These are phyloP conservation scores for Cyberlindnera meyerae DNA, from an alignment of 805 yeast genomes.

Conservation along the genomic window DNA sequence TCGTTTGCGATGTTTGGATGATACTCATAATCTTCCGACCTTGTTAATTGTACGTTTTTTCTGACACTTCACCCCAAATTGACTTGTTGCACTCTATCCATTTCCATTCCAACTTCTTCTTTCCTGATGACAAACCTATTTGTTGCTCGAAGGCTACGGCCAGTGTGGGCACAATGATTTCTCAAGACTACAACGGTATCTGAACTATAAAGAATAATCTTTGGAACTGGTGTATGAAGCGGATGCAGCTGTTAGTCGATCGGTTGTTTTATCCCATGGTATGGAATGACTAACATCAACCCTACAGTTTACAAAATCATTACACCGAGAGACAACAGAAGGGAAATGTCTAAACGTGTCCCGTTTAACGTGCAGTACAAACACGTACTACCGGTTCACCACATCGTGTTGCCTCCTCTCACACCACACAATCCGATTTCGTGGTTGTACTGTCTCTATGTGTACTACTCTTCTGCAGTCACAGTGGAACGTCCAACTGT, in stretches of 20 bases:
- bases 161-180: slow-evolving; percentile 69
- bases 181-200: slow-evolving; percentile 98
- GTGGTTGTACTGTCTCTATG: slow-evolving; percentile 43
- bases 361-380: slow-evolving; percentile 31
- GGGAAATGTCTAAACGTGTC: slow-evolving; percentile 30
- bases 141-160: slow-evolving; percentile 42
- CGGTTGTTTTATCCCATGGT: too few species aligned
- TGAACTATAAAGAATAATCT: slow-evolving; percentile 41
- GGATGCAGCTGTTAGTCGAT: too few species aligned
- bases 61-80: neutral
- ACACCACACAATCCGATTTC: slow-evolving; percentile 67
- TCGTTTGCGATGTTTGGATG: too few species aligned
- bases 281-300: too few species aligned
- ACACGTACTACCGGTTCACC: slow-evolving; percentile 56
- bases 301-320: too few species aligned
- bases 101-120: too few species aligned
- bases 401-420: slow-evolving; percentile 45
- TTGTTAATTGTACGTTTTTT: neutral
- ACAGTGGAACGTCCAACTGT: slow-evolving; percentile 18
- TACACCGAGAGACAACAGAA: slow-evolving; percentile 4
- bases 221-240: too few species aligned
- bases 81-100: too few species aligned
- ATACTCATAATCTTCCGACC: too few species aligned
- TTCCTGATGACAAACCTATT: slow-evolving; percentile 27
- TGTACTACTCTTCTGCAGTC: slow-evolving; percentile 26